Evolutionary conservation across 768 basidiomycete species (phyloP).

Genomic region (Hericium rajendrae): DNA sequence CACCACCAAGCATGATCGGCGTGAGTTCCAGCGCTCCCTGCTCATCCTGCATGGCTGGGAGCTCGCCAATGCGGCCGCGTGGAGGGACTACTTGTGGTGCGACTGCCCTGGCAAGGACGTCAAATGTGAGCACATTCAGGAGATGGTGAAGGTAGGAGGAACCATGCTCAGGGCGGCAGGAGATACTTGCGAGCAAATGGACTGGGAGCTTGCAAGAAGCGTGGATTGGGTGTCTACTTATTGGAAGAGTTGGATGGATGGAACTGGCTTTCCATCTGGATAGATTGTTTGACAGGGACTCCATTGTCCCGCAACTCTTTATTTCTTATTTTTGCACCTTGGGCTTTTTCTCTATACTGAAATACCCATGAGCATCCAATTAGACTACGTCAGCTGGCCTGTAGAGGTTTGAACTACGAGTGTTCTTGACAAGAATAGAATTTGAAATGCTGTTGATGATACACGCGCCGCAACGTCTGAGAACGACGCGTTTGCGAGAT

Average conservation of each 20-base stretch:
- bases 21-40: not conserved
- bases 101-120: not conserved
- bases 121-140: constrained; percentile 1
- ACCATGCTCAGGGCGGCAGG: not conserved
- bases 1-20: not conserved
- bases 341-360: too few species aligned
- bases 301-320: too few species aligned
- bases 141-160: not conserved
- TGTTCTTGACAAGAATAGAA: too few species aligned
- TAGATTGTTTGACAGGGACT: too few species aligned
- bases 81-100: constrained; percentile 1
- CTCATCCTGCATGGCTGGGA: constrained; percentile 3
- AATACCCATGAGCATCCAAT: too few species aligned
- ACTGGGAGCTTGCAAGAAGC: not conserved
- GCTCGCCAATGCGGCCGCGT: constrained; percentile 1
- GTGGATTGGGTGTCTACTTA: not conserved
- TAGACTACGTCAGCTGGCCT: too few species aligned
- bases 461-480: too few species aligned
- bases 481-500: too few species aligned
- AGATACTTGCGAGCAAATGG: not conserved
- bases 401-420: too few species aligned
- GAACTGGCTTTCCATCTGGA: not conserved
- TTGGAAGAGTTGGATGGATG: not conserved
- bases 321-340: too few species aligned
- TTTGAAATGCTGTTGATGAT: too few species aligned